Evolutionary conservation across 805 yeast species (phyloP), one percentile per base, ranked within the genome.

Genomic region (Ogataea neopini): DNA sequence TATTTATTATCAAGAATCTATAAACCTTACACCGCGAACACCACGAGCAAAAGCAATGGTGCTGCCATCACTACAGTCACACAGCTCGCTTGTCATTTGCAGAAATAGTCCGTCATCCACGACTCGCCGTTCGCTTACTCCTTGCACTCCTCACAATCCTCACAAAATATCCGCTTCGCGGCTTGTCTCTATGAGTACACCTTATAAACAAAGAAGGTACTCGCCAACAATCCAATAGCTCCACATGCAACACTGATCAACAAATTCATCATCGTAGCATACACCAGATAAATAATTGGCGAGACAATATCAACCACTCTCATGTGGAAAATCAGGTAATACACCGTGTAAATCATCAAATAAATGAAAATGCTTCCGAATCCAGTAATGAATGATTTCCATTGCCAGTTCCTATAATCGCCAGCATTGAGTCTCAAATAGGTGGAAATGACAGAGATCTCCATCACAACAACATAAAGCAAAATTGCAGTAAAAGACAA

Each of bases 381-480:
- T 4, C 95, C 88, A 23, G 83, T 79, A 45, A 80, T 64, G 64
- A 88, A 88, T 10, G 89, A 73, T 54, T 83, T 74, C 96, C 96
- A 88, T 61, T 87, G 88, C 96, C 96, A 90, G 54, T 75, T 69
- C 42, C 79, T 77, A 43, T 80, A 81, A 59, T 79, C 66, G n/a
- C 66, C 64, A 17, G 59, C 49, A 43, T 62, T 72, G 57, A 88
- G 71, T 37, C 84, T 75, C 36, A 85, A 61, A 59, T 84, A 88
- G 8, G 84, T 75, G 5, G 86, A 81, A 36, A 88, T 79, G 19
- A 88, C 74, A 7, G 91, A 80, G 44, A 86, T 79, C 64, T 88
- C 96, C 33, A 80, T 69, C 17, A 87, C 81, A 11, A 86, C 81
- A 29, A 86, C 70, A 37, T 80, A 66, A 29, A 87, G 70, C 37